phyloP scores from a whole-genome alignment of 495 filamentous ascomycete species.

The Trichoderma erinaceum region DNA sequence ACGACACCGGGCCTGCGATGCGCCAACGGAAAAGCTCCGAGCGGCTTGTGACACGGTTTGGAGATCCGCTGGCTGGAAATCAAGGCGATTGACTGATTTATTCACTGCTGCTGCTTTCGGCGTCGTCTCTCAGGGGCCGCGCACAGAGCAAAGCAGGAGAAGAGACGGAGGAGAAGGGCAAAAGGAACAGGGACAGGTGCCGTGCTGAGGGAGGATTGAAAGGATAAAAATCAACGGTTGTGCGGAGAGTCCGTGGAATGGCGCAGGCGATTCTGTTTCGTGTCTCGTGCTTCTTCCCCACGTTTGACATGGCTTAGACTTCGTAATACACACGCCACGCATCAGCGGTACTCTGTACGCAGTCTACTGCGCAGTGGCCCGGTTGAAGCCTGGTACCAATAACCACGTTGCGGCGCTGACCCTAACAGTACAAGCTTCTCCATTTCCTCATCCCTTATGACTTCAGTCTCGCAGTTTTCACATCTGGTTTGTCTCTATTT shows the following conservation, averaged over 20 bases:
- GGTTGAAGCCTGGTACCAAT: background rate
- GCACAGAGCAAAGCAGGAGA: background rate
- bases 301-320: background rate
- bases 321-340: background rate
- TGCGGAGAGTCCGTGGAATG: background rate
- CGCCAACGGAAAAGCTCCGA: conserved; percentile 1
- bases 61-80: background rate
- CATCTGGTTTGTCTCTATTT: no score
- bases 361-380: background rate
- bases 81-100: background rate
- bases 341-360: background rate
- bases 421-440: background rate
- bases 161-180: background rate
- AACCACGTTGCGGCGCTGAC: background rate
- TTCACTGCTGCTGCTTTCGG: background rate
- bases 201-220: background rate
- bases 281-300: conserved; percentile 14
- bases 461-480: no score
- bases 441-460: no score
- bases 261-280: background rate
- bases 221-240: background rate
- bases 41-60: background rate
- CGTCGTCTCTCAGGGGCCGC: background rate
- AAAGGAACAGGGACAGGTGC: background rate
- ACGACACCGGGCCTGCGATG: conserved; percentile 6